Evolutionary conservation across 257 asterid species (phyloP).

Genomic region (Solanum habrochaites): DNA sequence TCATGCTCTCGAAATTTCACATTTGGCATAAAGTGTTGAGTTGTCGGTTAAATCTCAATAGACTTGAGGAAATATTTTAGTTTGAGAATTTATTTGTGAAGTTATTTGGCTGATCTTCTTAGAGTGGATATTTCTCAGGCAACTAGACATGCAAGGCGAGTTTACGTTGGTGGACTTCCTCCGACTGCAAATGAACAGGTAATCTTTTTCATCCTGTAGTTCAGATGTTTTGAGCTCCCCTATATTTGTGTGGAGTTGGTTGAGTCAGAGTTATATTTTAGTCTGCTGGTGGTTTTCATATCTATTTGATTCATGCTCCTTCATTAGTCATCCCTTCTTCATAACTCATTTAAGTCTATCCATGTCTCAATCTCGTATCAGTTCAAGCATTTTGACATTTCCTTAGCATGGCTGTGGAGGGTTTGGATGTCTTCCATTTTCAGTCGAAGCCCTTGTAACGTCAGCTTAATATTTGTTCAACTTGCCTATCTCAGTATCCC

Average conservation of each 20-base stretch:
- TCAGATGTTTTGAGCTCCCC: neutral
- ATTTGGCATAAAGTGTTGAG: neutral
- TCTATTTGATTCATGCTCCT: neutral
- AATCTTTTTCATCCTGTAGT: neutral
- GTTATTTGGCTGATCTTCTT: neutral
- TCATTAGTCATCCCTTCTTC: neutral
- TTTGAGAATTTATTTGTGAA: neutral
- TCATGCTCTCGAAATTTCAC: neutral
- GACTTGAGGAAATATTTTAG: neutral
- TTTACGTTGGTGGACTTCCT: slow-evolving; percentile 97
- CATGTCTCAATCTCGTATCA: neutral
- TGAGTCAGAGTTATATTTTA: neutral
- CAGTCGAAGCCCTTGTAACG: neutral
- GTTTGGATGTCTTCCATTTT: neutral
- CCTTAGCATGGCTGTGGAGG: neutral
- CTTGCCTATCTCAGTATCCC: neutral
- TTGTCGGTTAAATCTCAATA: neutral
- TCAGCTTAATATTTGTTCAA: neutral
- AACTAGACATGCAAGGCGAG: slow-evolving; percentile 94
- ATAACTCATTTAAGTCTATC: neutral
- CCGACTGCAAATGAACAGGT: slow-evolving; percentile 98
- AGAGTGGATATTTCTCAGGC: slow-evolving; percentile 38
- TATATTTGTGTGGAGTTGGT: neutral
- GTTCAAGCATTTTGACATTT: neutral
- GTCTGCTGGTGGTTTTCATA: neutral